Base-by-base conservation (phyloP, 2,329 filamentous ascomycete genomes). In the Stylonectria norvegica region DNA sequence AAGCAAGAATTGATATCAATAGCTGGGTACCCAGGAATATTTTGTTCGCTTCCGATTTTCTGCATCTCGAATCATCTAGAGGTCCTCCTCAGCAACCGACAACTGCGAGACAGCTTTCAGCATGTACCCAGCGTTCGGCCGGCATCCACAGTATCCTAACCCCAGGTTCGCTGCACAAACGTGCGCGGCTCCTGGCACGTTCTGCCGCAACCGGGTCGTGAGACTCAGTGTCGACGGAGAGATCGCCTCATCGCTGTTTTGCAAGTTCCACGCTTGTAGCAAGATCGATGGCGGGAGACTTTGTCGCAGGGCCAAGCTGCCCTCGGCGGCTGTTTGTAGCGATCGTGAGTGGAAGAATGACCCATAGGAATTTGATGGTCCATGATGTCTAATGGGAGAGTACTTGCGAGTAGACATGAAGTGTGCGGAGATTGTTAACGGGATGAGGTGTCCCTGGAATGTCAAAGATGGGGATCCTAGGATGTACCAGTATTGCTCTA, bases 211-310 rank as follows among this genome's bases (percentile, higher is more conserved):
- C 43, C 18, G 7, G 5, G 30, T 47, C 9, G 34, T 42, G 4
- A 36, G 23, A 8, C 34, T 58, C 4, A 43, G 31, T 10, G 36
- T 56, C 14, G 28, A 48, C 9, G 48, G 48, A 5, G 43, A 43
- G 20, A 42, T 31, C 6, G 33, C 52, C 5, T n/a, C 33, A 16
- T 58, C 55, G 5, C 31, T 38, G 30, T 54, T 49, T 30, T 61
- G 58, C 14, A 38, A 43, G 29, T 52, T 46, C 7, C 58, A 61
- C 36, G 48, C 54, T 4, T 61, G 58, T 32, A 48, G 38, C n/a
- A 45, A 44, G 18, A 37, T 53, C n/a, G 49, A 56, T n/a, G 46
- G 33, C 5, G 54, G 57, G 2, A 38, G 23, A 27, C 42, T 45
- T 23, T 58, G 57, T 17, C 36, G 20, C 5, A 20, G 34, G 16